Percentiles rank a stretch among this genome's conserved stretches.
phyloP scores from a whole-genome alignment of 345 rosid genomes.

The Eucalyptus victrix region DNA sequence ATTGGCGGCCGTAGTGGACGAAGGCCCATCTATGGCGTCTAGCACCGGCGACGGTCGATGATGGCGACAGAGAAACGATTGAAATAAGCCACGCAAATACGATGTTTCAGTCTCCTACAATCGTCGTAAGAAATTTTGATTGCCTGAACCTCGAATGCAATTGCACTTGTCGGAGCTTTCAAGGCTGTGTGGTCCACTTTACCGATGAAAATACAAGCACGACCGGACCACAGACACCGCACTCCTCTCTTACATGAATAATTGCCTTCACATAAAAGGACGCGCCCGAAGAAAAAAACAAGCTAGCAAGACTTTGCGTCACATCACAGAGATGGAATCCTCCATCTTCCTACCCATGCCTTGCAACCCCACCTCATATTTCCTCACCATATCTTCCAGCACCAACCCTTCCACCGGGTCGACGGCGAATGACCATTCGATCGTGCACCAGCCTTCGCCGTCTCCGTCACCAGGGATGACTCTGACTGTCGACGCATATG shows the following conservation, averaged over 20 bases:
- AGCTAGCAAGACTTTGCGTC: background rate
- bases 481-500: conserved; percentile 36
- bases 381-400: conserved; percentile 23
- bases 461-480: conserved; percentile 6
- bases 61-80: background rate
- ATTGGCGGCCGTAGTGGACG: background rate
- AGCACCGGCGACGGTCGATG: background rate
- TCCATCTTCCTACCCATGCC: conserved; percentile 21
- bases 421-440: conserved; percentile 45
- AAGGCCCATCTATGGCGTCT: background rate
- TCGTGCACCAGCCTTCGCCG: conserved; percentile 20
- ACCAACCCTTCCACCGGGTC: conserved; percentile 43
- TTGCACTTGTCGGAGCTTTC: background rate
- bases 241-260: background rate
- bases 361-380: conserved; percentile 18
- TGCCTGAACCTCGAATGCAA: background rate
- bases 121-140: background rate
- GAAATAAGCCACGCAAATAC: background rate
- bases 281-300: background rate
- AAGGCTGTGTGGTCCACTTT: background rate
- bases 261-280: background rate
- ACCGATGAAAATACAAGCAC: background rate
- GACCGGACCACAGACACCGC: background rate
- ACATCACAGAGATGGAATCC: background rate
- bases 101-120: background rate